Base-by-base conservation (phyloP, 1,139 yeast species). In the Scheffersomyces titani region DNA sequence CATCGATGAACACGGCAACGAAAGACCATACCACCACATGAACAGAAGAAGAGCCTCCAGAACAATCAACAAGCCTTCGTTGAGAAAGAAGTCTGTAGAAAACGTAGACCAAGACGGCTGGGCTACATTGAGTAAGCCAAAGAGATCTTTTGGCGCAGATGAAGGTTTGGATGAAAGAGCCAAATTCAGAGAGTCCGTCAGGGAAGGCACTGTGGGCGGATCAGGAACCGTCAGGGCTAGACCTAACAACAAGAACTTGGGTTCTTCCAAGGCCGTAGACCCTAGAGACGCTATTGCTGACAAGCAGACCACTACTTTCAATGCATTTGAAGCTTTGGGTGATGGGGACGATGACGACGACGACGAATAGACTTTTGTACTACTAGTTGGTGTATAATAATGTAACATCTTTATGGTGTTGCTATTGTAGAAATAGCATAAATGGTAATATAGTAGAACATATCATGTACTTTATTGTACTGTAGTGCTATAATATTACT, bases 241-340 rank as follows among this genome's bases (percentile, higher is more conserved):
- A 70, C 90, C 93, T 60, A 88, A 86, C 73, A 87, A 86, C 71
- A 88, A 88, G 73, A 87, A 88, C 71, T 86, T 89, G 69, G 86
- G 90, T 7, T 85, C 90, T 24, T 85, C 89, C 49, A 88, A 86
- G 73, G 88, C 92, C 24, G 89, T 85, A 55, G 92, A 88, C 68
- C 80, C 90, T 40, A 83, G 89, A 68, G 93, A 89, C 67, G 81
- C 87, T 56, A 79, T 84, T 64, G 85, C 90, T 49, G 91, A 87
- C 63, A 84, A 87, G 64, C 89, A 84, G 61, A 84, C 84, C 61
- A 81, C 79, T 52, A 78, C 84, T 36, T 89, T 89, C 78, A 89
- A 89, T 73, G 93, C 94, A 9, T 89, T 89, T 70, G 92, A 87
- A 63, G 93, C 93, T 47, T 82, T 89, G 68, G 89, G 84, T 51